These are phyloP conservation scores for Cetraspora pellucida DNA, from an alignment of 192 early-diverging fungal species.

Conservation along the genomic window DNA sequence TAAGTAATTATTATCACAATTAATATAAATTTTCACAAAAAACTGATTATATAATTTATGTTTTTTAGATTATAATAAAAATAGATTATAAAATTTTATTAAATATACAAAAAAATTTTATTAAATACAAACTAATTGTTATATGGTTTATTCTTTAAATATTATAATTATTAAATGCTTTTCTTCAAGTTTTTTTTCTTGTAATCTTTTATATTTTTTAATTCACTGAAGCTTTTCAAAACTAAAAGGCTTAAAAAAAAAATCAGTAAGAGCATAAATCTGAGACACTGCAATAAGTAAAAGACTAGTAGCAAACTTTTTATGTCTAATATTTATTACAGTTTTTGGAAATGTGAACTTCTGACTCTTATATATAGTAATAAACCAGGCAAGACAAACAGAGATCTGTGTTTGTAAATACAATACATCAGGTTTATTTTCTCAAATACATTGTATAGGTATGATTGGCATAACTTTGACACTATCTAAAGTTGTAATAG, in stretches of 20 bases:
- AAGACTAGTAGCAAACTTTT: neutral
- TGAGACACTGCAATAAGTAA: neutral
- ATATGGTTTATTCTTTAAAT: too few relatives aligned
- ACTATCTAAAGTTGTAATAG: neutral
- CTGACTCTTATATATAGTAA: neutral
- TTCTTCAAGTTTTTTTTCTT: neutral
- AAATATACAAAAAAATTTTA: too few relatives aligned
- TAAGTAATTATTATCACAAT: too few relatives aligned
- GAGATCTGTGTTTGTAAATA: neutral
- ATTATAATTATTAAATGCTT: too few relatives aligned
- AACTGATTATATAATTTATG: too few relatives aligned
- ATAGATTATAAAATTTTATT: too few relatives aligned
- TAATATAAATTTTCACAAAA: too few relatives aligned
- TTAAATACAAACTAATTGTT: too few relatives aligned
- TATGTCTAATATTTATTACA: neutral
- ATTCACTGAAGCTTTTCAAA: neutral
- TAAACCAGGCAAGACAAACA: neutral
- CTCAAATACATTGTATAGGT: neutral
- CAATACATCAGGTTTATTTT: neutral
- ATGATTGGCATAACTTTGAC: neutral
- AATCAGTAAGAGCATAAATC: neutral
- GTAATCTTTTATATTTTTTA: neutral
- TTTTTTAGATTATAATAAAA: too few relatives aligned
- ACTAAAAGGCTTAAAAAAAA: neutral
- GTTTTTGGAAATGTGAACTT: neutral